These are phyloP conservation scores for Tinospora cordifolia DNA, from an alignment of 164 flowering plant genomes.

Conservation along the genomic window DNA sequence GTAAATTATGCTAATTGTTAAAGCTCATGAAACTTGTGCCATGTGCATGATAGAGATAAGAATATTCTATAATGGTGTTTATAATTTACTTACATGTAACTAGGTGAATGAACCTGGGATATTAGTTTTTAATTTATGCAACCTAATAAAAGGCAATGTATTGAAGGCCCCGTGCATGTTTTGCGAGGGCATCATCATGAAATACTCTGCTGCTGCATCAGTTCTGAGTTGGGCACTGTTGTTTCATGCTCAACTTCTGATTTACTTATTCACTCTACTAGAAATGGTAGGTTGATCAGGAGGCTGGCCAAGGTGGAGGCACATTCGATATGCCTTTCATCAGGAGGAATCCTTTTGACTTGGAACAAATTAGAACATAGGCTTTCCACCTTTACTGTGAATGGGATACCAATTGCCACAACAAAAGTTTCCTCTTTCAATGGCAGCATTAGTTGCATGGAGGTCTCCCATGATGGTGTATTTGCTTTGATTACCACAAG, in stretches of 20 bases:
- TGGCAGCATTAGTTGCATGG: slow-evolving; percentile 72
- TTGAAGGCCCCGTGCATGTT: slow-evolving; percentile 91
- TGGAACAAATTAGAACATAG: slow-evolving; percentile 58
- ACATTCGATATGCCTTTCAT: slow-evolving; percentile 66
- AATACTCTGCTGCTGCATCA: slow-evolving; percentile 67
- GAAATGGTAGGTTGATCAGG: slow-evolving; percentile 76
- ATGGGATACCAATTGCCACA: slow-evolving; percentile 63
- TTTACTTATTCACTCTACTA: slow-evolving; percentile 73
- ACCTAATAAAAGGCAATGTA: slow-evolving; percentile 46
- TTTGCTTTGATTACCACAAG: slow-evolving; percentile 63
- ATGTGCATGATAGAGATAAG: neutral
- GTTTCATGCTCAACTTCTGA: slow-evolving; percentile 78
- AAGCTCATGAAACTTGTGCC: neutral
- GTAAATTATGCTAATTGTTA: no score
- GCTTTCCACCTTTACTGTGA: slow-evolving; percentile 60
- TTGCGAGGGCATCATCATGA: slow-evolving; percentile 81
- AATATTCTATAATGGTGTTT: neutral
- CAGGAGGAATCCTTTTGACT: slow-evolving; percentile 62
- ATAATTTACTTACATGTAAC: neutral
- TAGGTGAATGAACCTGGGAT: neutral
- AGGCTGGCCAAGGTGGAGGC: slow-evolving; percentile 65
- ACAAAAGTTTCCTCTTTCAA: slow-evolving; percentile 39
- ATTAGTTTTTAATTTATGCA: neutral
- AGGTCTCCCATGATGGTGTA: slow-evolving; percentile 69
- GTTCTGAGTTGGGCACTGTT: slow-evolving; percentile 75